Conservation (phyloP, 352 stramenopile genomes). For the Pythium brassicae region DNA sequence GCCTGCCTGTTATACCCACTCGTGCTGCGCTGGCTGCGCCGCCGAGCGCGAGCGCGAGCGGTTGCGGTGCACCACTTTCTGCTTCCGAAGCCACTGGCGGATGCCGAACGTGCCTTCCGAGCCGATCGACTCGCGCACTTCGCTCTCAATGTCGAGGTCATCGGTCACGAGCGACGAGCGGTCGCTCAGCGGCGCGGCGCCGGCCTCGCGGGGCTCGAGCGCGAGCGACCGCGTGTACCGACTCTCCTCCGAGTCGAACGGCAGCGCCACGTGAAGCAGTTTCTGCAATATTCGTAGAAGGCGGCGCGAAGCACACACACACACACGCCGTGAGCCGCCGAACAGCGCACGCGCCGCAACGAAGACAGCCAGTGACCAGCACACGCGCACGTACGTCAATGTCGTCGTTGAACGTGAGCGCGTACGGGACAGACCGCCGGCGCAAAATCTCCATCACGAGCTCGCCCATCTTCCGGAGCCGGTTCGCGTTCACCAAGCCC, state of each 20-base stretch:
- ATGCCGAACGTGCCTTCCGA: conserved; percentile 73
- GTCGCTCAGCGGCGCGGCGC: conserved; percentile 55
- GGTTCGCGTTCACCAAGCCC: conserved; percentile 63
- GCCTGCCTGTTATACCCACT: conserved; percentile 58
- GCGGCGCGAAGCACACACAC: not conserved
- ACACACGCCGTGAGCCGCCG: not conserved
- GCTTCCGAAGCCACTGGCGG: conserved; percentile 79
- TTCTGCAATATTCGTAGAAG: conserved; percentile 25
- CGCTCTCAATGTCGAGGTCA: conserved; percentile 70
- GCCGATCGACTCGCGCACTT: conserved; percentile 76
- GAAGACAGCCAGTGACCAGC: not conserved
- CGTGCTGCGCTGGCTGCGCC: conserved; percentile 39
- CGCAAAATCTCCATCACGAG: conserved; percentile 76
- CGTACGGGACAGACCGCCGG: conserved; percentile 63
- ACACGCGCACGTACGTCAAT: conserved; percentile 46
- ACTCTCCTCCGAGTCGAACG: conserved; percentile 70
- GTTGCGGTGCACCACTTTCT: conserved; percentile 77
- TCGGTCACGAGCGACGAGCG: conserved; percentile 42
- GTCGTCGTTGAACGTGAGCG: conserved; percentile 45
- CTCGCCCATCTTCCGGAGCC: conserved; percentile 67
- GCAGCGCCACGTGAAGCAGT: conserved; percentile 65
- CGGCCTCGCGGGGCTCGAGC: conserved; percentile 72
- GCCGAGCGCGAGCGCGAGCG: conserved; percentile 65
- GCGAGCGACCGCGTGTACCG: conserved; percentile 69
- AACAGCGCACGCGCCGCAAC: not conserved